Percentiles rank a stretch among this genome's conserved stretches.
Conservation (phyloP, 768 basidiomycete genomes). For the Kwoniella heveanensis region DNA sequence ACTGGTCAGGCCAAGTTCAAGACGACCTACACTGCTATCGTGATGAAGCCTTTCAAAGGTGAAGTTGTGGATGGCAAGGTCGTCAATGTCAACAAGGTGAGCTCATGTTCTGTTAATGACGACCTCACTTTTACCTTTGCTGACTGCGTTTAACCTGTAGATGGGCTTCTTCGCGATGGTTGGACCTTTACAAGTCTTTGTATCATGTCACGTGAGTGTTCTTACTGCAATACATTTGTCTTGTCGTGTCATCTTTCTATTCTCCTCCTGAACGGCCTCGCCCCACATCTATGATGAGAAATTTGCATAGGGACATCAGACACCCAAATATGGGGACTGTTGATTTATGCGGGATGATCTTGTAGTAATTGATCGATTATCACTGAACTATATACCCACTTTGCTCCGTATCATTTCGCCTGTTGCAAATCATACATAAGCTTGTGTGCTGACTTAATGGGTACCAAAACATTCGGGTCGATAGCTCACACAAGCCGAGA, state of each 20-base stretch:
- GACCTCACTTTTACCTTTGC: not conserved
- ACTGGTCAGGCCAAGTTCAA: constrained; percentile 96
- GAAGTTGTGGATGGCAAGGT: constrained; percentile 98
- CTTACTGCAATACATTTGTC: too few species aligned
- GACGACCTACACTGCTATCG: constrained; percentile 90
- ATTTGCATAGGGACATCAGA: constrained; percentile 58
- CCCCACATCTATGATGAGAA: constrained; percentile 50
- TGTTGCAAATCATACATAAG: too few species aligned
- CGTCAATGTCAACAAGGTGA: constrained; percentile 89
- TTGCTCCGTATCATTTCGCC: not conserved
- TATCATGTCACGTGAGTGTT: constrained; percentile 81
- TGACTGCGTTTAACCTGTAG: constrained; percentile 58
- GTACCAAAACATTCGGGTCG: too few species aligned
- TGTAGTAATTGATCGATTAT: constrained; percentile 57
- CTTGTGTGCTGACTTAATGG: too few species aligned
- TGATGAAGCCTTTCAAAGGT: constrained; percentile 99
- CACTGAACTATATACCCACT: constrained; percentile 33
- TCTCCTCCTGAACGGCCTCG: not conserved
- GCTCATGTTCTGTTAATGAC: constrained; percentile 35
- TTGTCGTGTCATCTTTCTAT: not conserved
- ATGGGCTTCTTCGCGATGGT: constrained; percentile 99
- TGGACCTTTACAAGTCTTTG: constrained; percentile 90
- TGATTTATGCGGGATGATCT: constrained; percentile 57
- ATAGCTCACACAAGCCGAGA: constrained; percentile 89
- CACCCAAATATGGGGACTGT: constrained; percentile 45